Percentiles rank a stretch among this genome's conserved stretches.
Evolutionary conservation across 352 stramenopile species (phyloP).

Genomic region (Globisporangium emineosum): DNA sequence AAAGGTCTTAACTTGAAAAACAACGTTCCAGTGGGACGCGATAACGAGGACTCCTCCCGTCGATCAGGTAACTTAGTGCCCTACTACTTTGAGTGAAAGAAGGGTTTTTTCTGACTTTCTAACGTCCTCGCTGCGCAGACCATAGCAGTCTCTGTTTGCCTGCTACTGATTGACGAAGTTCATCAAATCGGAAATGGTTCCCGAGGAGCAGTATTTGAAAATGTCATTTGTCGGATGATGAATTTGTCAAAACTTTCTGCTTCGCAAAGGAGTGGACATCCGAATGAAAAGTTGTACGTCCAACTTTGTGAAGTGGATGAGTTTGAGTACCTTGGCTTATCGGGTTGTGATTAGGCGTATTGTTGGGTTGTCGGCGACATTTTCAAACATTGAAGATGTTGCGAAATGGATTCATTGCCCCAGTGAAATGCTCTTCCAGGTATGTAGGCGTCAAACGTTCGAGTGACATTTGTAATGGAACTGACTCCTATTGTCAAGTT

Average conservation of each 20-base stretch:
- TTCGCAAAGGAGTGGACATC: constrained; percentile 8
- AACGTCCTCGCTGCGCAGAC: constrained; percentile 5
- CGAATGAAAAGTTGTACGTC: constrained; percentile 26
- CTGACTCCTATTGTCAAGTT: constrained; percentile 25
- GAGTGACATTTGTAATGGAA: not conserved
- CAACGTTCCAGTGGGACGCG: constrained; percentile 36
- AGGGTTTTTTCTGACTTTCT: not conserved
- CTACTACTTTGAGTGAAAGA: not conserved
- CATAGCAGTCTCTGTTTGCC: constrained; percentile 4
- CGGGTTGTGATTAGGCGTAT: constrained; percentile 25
- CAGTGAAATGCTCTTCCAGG: constrained; percentile 24
- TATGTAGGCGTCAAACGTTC: not conserved
- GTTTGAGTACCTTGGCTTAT: not conserved
- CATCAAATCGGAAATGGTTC: constrained; percentile 37
- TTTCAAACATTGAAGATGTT: constrained; percentile 32
- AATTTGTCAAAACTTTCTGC: constrained; percentile 19
- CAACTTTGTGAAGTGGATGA: not conserved
- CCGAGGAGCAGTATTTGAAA: constrained; percentile 28
- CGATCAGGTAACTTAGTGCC: constrained; percentile 13
- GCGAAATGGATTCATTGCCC: constrained; percentile 31
- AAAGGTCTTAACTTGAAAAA: not conserved
- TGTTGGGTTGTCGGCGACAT: constrained; percentile 33
- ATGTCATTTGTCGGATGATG: constrained; percentile 39
- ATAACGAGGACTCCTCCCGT: constrained; percentile 20
- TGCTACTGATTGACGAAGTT: constrained; percentile 44